Base-by-base conservation (phyloP, 106 monocot species). In the Dactylorhiza incarnata region DNA sequence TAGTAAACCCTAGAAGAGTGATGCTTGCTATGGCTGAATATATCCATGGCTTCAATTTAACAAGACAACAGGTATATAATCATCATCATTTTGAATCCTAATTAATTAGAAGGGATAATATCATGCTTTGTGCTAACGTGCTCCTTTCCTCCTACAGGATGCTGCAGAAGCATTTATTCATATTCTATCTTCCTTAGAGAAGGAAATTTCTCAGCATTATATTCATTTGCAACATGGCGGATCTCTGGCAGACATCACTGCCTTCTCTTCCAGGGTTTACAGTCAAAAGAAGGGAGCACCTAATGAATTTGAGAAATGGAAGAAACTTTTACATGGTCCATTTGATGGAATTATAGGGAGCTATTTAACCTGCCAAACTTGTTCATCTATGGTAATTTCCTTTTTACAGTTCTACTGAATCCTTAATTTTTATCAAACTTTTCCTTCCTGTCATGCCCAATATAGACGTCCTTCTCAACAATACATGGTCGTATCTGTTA, bases 111-210 rank as follows among this genome's bases (percentile, higher is more conserved):
- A 48, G 51, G 11, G 20, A 15, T 70, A 23, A 17, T 44, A 15
- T 0, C n/a, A 61, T 56, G 16, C 17, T n/a, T 20, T 48, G 50
- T 46, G 26, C 12, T 48, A 13, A 71, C 24, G 19, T 74, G 20
- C 19, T 79, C 14, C 76, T 78, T 84, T 58, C 56, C 23, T 53
- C 45, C 37, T 70, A 17, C 56, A 96, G 95, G 93, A 96, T 87
- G 90, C 95, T 79, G 81, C 95, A 53, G 95, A 96, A 84, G 93
- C 93, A 61, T 89, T 93, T 67, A 73, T 84, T 48, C 90, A 89
- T 82, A 85, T 96, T 52, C 73, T 96, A 45, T 83, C 88, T 53
- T 90, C 95, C 26, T 74, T 96, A 48, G 85, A 84, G 84, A 84
- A 86, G 51, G 95, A 96, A 81, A 70, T 85, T 80, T 79, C 52